phyloP scores from a whole-genome alignment of 352 stramenopile species.

The Phytophthora palmivora region DNA sequence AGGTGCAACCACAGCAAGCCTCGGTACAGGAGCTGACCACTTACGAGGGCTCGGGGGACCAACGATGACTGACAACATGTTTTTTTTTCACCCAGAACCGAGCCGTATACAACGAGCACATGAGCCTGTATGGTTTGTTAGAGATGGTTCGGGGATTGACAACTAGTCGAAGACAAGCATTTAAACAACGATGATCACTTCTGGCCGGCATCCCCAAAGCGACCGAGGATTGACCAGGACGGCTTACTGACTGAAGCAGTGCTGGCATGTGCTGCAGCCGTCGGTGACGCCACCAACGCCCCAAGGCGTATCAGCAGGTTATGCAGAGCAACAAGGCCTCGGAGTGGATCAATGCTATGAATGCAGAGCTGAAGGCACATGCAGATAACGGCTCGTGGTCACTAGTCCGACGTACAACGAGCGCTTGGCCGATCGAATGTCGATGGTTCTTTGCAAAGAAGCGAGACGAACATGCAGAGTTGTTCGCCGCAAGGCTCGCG shows the following conservation, averaged over 20 bases:
- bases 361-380: conserved; percentile 13
- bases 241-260: conserved; percentile 12
- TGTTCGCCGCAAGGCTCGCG: neutral
- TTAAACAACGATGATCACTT: conserved; percentile 1
- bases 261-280: conserved; percentile 7
- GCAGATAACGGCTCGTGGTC: too few species aligned
- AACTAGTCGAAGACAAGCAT: neutral
- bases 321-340: conserved; percentile 8
- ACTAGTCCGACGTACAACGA: too few species aligned
- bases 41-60: neutral
- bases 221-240: conserved; percentile 21
- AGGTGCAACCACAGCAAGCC: neutral
- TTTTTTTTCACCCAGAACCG: neutral
- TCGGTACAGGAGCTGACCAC: neutral
- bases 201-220: neutral
- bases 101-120: neutral
- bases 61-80: conserved; percentile 3
- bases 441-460: conserved; percentile 14
- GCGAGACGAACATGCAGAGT: neutral
- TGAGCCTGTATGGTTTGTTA: neutral
- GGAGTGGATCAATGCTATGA: neutral
- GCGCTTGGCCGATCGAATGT: neutral
- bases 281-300: conserved; percentile 7
- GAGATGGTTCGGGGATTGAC: neutral
- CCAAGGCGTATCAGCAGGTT: conserved; percentile 11